Evolutionary conservation across 768 basidiomycete species (phyloP), one percentile per base, ranked within the genome.

Genomic region (Lyophyllum decastes): DNA sequence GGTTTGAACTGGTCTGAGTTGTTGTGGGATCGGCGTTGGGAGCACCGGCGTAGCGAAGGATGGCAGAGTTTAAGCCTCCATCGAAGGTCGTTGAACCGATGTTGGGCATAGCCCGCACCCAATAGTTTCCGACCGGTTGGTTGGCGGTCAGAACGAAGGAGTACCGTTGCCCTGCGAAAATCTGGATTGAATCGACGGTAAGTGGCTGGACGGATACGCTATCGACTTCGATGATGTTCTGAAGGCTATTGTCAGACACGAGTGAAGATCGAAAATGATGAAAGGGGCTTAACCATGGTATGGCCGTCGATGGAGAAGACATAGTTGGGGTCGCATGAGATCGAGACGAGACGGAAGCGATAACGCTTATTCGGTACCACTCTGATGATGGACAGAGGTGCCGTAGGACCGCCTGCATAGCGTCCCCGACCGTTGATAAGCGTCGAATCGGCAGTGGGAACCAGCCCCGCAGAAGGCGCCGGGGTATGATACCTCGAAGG

Each of bases 221-320:
- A 41, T 85, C 84, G 2, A 66, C 79, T 61, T 85, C 83, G 44
- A 85, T 84, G 54, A 85, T 71, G 4, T 78, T 83, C 72, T 82
- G 61, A 6, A 12, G 46, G 14, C 27, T 6, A n/a, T 5, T 41
- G 16, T 41, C 40, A 41, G 40, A 17, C 17, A 4, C 40, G n/a
- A n/a, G n/a, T n/a, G n/a, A n/a, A n/a, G n/a, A n/a, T n/a, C n/a
- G n/a, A n/a, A n/a, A n/a, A n/a, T n/a, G n/a, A n/a, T n/a, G n/a
- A n/a, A n/a, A 38, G 9, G 35, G 14, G 16, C 35, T 11, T 41
- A 41, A n/a, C 40, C 40, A 41, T n/a, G n/a, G 66, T 66, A 57
- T 83, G 81, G 16, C 72, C 71, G 59, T 81, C 78, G 30, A 83
- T 76, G 1, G 75, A 69, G 65, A 83, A 81, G 41, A 66, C 67